A percentile compares a stretch with the other conserved stretches of the same genome.
These are phyloP conservation scores for Auriculariales sp. DNA, from an alignment of 768 basidiomycete genomes.

Conservation along the genomic window DNA sequence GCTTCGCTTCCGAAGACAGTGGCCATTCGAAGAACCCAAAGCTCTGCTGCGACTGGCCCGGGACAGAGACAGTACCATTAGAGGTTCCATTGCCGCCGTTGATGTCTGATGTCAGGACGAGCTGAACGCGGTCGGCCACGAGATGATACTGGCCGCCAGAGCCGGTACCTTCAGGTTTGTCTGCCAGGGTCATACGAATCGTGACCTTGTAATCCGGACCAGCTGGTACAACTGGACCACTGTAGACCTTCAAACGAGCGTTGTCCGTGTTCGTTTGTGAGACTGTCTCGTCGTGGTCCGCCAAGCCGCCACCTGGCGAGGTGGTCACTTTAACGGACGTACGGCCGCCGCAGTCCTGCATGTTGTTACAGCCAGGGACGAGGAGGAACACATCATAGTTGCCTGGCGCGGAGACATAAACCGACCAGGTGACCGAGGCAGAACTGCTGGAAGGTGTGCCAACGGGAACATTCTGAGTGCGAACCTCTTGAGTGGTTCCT, in stretches of 20 bases:
- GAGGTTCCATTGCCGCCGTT: conserved; percentile 20
- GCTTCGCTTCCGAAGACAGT: conserved; percentile 23
- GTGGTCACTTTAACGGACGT: conserved; percentile 75
- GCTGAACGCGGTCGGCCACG: conserved; percentile 76
- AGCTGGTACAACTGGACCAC: conserved; percentile 68
- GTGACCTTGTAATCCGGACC: conserved; percentile 57
- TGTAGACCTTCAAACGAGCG: conserved; percentile 49
- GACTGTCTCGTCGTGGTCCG: conserved; percentile 53
- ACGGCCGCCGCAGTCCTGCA: conserved; percentile 66
- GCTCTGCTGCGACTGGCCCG: conserved; percentile 26
- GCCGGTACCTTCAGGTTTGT: conserved; percentile 45
- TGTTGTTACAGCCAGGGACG: conserved; percentile 71
- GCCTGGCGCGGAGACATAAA: conserved; percentile 83
- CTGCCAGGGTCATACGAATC: conserved; percentile 59
- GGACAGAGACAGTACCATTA: conserved; percentile 17
- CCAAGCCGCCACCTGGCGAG: conserved; percentile 54
- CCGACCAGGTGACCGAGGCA: conserved; percentile 82
- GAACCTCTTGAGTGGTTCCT: conserved; percentile 64
- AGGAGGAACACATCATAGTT: conserved; percentile 73
- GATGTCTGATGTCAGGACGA: conserved; percentile 55
- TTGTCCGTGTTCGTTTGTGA: conserved; percentile 62
- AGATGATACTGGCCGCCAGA: conserved; percentile 58
- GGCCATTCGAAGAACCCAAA: conserved; percentile 92
- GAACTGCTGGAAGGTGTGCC: conserved; percentile 42
- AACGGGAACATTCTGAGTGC: conserved; percentile 52